Evolutionary conservation across 306 rosid genomes (phyloP), one percentile per base, ranked within the genome.

Genomic region (Abrus precatorius): DNA sequence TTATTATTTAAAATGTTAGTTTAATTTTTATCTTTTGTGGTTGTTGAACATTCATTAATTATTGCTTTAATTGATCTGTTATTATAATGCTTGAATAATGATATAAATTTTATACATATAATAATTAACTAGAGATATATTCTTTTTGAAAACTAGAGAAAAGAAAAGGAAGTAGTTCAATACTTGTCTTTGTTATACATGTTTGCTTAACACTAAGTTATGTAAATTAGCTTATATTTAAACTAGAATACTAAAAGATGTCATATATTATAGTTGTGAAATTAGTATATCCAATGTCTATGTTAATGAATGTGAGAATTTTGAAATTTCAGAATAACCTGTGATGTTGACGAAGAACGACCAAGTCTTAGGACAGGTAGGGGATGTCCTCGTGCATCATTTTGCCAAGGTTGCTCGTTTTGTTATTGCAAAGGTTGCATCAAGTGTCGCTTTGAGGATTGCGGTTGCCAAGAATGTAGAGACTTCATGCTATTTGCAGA

Each of bases 401-500:
- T 10, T 9, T 87, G 93, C 67, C 5, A 13, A 30, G 94, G 90
- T 32, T 92, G 93, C 86, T 33, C 55, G 1, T 30, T 55, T 7
- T 84, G 91, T 27, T 85, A 75, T 11, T 92, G 93, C 12, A 14
- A 55, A 3, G 93, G 93, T 40, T 92, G 93, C 54, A 61, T 66
- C 56, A 81, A 40, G 67, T 90, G 94, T 81, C 91, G 93, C 34
- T 92, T 80, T 83, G 12, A 49, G 66, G 77, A 88, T 73, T 90
- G 91, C 54, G 41, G 32, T 6, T 88, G 94, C 66, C 91, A 76
- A 3, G 61, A 71, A 3, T 92, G 93, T 76, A 34, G 59, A 1
- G 88, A 90, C 64, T 92, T 75, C 71, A 83, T 90, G 85, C 73
- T 78, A 2, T 72, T 83, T 71, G 86, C 69, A 5, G 61, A 44